phyloP scores from a whole-genome alignment of 441 rosid species.

The Syzygium malaccense region DNA sequence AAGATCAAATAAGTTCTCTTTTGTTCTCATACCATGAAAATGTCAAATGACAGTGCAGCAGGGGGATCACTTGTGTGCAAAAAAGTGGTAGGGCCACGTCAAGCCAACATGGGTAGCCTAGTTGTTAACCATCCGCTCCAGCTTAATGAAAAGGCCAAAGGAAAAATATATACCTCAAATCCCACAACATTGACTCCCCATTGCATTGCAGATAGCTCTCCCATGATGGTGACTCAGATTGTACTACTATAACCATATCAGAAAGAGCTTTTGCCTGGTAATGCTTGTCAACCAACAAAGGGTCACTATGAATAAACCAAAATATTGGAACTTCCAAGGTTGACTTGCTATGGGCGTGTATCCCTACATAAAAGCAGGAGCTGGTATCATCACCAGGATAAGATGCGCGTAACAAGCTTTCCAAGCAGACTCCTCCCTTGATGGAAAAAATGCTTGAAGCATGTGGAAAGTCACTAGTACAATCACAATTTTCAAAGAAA shows the following conservation, averaged over 20 bases:
- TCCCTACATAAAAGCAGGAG: slow-evolving; percentile 41
- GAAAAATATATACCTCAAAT: slow-evolving; percentile 57
- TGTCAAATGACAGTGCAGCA: background rate
- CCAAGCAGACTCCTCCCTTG: background rate
- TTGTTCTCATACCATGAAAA: background rate
- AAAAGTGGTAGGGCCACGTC: background rate
- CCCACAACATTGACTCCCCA: slow-evolving; percentile 89
- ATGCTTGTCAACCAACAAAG: slow-evolving; percentile 87
- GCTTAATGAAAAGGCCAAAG: background rate
- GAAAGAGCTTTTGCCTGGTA: slow-evolving; percentile 96
- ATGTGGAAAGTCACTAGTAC: background rate
- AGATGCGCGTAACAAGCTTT: background rate
- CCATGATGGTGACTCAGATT: slow-evolving; percentile 95
- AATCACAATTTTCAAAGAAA: background rate
- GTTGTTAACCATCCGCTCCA: background rate
- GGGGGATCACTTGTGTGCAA: background rate
- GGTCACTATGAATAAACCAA: slow-evolving; percentile 91
- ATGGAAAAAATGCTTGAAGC: background rate
- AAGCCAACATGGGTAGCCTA: background rate
- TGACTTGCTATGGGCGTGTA: slow-evolving; percentile 86
- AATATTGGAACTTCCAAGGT: slow-evolving; percentile 94
- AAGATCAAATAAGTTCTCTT: background rate
- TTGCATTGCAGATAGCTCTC: slow-evolving; percentile 98
- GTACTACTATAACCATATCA: slow-evolving; percentile 91
- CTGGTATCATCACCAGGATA: background rate